Base-by-base conservation (phyloP, 2,329 filamentous ascomycete species). In the Sporothrix brasiliensis region DNA sequence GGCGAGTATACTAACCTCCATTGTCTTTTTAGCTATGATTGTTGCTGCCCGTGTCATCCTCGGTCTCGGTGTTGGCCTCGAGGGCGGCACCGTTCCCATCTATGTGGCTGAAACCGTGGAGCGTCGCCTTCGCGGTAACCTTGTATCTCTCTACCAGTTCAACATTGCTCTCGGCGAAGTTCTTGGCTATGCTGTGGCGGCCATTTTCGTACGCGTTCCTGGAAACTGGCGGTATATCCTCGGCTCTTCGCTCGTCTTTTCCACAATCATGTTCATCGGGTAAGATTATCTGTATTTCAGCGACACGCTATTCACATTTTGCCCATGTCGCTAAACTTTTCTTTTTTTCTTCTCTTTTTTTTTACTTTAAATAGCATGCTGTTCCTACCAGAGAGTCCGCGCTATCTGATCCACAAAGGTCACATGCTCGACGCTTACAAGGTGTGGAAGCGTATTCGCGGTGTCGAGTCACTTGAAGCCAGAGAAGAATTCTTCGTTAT, bases 131-230 rank as follows among this genome's bases (percentile, higher is more conserved):
- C 87, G 90, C 75, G 90, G 90, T 74, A 92, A 92, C 77, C 79
- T 92, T 66, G 90, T 92, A 1, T 91, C 89, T 0, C 81, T 92
- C 0, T 92, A 92, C 77, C 91, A 92, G 76, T 87, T 92, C 79
- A 92, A 91, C 79, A 92, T 92, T 75, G 91, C 91, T 0, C 83
- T 92, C 0, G 90, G 90, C 39, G 90, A 92, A 75, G 90, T 92
- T 2, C 81, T 92, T 1, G 91, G 90, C 2, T 92, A 92, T 72
- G 90, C 88, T 5, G 86, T 92, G 1, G 90, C 88, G 0, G 90
- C 90, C 61, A 91, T 92, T 70, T 92, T 92, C 78, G 82, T 92
- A 72, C 84, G 82, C n/a, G 88, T 92, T 2, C 79, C 81, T 0
- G 90, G 90, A 19, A 89, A 89, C 80, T 92, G 90, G 90, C 84